Evolutionary conservation across 2,329 filamentous ascomycete genomes (phyloP).

Genomic region (Colletotrichum sp.): DNA sequence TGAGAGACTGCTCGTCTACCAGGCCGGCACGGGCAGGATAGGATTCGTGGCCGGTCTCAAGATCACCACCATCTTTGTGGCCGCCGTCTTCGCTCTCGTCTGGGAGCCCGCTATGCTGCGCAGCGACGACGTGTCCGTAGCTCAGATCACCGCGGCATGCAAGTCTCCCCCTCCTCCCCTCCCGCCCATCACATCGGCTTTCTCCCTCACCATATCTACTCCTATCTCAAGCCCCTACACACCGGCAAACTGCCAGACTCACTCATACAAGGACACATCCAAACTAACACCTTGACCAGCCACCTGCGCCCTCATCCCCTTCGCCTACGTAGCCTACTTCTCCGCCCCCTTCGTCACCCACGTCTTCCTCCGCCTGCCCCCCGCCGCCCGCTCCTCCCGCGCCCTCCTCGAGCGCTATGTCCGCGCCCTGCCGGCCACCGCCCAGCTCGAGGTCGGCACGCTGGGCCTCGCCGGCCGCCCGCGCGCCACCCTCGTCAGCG

Average conservation of each 20-base stretch:
- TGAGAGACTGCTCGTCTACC: slow-evolving; percentile 72
- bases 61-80: slow-evolving; percentile 72
- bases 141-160: background rate
- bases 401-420: slow-evolving; percentile 59
- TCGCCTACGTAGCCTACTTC: slow-evolving; percentile 67
- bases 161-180: background rate
- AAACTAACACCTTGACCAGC: slow-evolving; percentile 48
- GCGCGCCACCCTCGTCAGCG: slow-evolving; percentile 46
- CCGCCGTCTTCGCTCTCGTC: slow-evolving; percentile 68
- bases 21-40: slow-evolving; percentile 71
- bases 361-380: slow-evolving; percentile 72
- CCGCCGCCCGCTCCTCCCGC: slow-evolving; percentile 66
- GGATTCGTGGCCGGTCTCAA: slow-evolving; percentile 74
- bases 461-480: slow-evolving; percentile 62
- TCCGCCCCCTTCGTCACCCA: slow-evolving; percentile 75
- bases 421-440: slow-evolving; percentile 46
- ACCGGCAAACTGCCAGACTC: background rate
- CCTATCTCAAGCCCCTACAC: background rate
- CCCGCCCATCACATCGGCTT: background rate
- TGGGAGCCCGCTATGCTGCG: background rate
- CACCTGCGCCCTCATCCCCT: slow-evolving; percentile 66
- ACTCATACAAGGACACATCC: background rate
- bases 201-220: background rate
- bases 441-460: slow-evolving; percentile 56
- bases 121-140: background rate